A percentile compares a stretch with the other conserved stretches of the same genome.
Conservation (phyloP, 2,329 filamentous ascomycete genomes). For the Ophiosphaerella korrae region DNA sequence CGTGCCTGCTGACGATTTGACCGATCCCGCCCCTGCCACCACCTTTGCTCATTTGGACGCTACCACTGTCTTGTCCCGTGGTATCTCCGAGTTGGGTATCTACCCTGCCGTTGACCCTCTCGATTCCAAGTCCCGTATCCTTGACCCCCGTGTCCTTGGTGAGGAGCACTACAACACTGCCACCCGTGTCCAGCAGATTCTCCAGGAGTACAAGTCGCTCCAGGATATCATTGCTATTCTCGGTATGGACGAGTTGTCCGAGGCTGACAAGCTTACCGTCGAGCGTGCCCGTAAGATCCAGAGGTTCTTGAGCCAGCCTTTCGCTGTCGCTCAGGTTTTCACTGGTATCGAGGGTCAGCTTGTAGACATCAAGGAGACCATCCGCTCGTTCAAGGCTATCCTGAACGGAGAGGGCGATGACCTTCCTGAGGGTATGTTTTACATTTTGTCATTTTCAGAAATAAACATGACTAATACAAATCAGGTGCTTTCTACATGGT, state of each 20-base stretch:
- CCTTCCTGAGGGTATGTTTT: constrained; percentile 80
- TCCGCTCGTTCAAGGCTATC: constrained; percentile 96
- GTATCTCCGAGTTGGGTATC: constrained; percentile 99
- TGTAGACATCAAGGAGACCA: constrained; percentile 98
- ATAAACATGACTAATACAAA: constrained; percentile 20
- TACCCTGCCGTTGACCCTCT: constrained; percentile 99
- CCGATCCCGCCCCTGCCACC: constrained; percentile 98
- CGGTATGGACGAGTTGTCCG: constrained; percentile 99
- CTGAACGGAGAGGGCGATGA: constrained; percentile 93
- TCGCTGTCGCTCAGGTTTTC: constrained; percentile 87
- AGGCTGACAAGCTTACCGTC: constrained; percentile 99
- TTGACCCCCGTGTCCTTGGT: constrained; percentile 97
- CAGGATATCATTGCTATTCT: constrained; percentile 99
- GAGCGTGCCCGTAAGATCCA: constrained; percentile 99
- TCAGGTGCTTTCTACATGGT: constrained; percentile 91
- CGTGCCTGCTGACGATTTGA: constrained; percentile 99
- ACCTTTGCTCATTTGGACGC: constrained; percentile 99
- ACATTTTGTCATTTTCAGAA: background rate
- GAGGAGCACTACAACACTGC: constrained; percentile 97
- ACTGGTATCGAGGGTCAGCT: constrained; percentile 95
- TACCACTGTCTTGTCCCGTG: constrained; percentile 99
- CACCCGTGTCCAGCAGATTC: constrained; percentile 95
- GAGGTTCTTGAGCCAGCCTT: constrained; percentile 99
- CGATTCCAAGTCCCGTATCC: constrained; percentile 99
- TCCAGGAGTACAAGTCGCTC: constrained; percentile 99